A percentile compares a stretch with the other conserved stretches of the same genome.
phyloP scores from a whole-genome alignment of 495 filamentous ascomycete genomes.

The Talaromyces stipitatus region DNA sequence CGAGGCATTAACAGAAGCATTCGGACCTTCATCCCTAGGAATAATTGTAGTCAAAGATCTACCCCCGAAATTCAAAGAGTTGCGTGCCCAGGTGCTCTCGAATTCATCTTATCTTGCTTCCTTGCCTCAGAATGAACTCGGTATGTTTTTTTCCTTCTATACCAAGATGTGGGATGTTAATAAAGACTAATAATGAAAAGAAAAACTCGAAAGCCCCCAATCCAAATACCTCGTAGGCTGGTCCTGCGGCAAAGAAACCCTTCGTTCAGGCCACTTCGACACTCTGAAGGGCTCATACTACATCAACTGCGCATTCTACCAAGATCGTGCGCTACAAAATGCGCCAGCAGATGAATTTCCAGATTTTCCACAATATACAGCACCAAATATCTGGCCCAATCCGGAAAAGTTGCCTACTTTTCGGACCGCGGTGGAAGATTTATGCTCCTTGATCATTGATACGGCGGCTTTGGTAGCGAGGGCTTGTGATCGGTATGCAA shows the following conservation, averaged over 20 bases:
- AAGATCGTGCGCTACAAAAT: constrained; percentile 53
- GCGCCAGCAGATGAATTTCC: constrained; percentile 52
- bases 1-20: constrained; percentile 70
- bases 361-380: constrained; percentile 58
- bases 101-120: constrained; percentile 87
- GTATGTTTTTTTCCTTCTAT: constrained; percentile 31
- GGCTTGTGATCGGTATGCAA: constrained; percentile 82
- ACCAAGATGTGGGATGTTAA: background rate
- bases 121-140: constrained; percentile 62
- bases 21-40: constrained; percentile 84
- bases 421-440: constrained; percentile 57
- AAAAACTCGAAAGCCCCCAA: constrained; percentile 34
- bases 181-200: constrained; percentile 14
- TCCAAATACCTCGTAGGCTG: constrained; percentile 58
- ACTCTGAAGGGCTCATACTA: constrained; percentile 95
- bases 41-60: constrained; percentile 89
- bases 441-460: constrained; percentile 83
- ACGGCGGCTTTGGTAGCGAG: constrained; percentile 77
- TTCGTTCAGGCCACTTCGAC: constrained; percentile 82
- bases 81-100: constrained; percentile 69
- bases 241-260: constrained; percentile 91
- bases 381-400: constrained; percentile 78
- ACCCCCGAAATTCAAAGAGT: constrained; percentile 54
- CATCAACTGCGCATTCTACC: constrained; percentile 91
- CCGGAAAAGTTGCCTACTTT: constrained; percentile 64